Conservation (phyloP, 2,329 filamentous ascomycete genomes). For the Stachybotrys chlorohalonatus region DNA sequence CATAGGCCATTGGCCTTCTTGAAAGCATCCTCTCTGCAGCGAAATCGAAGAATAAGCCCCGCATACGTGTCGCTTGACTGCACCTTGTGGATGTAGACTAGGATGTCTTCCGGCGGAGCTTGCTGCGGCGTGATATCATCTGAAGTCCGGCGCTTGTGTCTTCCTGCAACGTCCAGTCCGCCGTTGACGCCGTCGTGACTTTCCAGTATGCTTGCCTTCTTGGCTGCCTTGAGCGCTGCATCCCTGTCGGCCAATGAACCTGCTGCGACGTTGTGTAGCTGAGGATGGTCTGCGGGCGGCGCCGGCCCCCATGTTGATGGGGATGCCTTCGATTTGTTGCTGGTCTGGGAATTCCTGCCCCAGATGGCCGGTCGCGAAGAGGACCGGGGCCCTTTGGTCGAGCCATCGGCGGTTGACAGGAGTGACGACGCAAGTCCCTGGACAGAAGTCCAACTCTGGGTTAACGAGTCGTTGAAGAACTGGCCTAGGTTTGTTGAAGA, state of each 20-base stretch:
- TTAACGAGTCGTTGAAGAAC: constrained; percentile 42
- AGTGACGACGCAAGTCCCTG: constrained; percentile 42
- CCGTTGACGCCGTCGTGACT: constrained; percentile 52
- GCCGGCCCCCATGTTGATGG: constrained; percentile 38
- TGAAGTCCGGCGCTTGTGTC: constrained; percentile 58
- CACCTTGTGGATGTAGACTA: constrained; percentile 88
- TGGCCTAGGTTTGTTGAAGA: constrained; percentile 24
- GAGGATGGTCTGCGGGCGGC: constrained; percentile 29
- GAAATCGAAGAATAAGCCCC: constrained; percentile 82
- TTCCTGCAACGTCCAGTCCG: constrained; percentile 44
- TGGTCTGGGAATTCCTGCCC: constrained; percentile 9
- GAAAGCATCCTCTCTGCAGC: constrained; percentile 74
- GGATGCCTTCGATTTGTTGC: constrained; percentile 7
- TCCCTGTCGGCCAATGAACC: constrained; percentile 46
- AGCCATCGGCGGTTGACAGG: constrained; percentile 17
- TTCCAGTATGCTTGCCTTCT: constrained; percentile 50
- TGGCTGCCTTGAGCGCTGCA: constrained; percentile 44
- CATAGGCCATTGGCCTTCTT: constrained; percentile 87
- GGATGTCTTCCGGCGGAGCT: constrained; percentile 56
- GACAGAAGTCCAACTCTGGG: constrained; percentile 46
- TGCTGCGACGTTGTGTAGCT: constrained; percentile 39
- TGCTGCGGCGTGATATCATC: constrained; percentile 43
- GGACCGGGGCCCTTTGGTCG: constrained; percentile 7
- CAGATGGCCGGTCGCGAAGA: constrained; percentile 11
- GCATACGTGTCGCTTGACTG: constrained; percentile 78